Base-by-base conservation (phyloP, 306 rosid genomes). In the Oemleria cerasiformis region DNA sequence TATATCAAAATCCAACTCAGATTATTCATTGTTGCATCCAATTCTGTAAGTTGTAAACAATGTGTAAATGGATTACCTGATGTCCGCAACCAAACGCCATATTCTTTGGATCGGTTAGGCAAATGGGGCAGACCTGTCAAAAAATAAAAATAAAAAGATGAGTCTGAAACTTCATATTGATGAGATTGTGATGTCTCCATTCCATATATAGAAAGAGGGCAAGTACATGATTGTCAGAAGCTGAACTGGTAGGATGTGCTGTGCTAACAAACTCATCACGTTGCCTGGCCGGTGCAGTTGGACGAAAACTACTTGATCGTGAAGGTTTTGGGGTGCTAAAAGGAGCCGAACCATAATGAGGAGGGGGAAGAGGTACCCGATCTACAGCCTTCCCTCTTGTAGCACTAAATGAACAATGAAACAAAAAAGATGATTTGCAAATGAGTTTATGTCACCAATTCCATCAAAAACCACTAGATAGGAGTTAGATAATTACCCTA, bases 41-140 rank as follows among this genome's bases (percentile, higher is more conserved):
- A 39, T 38, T 53, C 72, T 48, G 41, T 5, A 78, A 62, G 16
- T 55, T 45, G 50, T 48, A 23, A 30, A 36, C 77, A 83, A 39
- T 38, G 44, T 21, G 17, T 45, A 49, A 51, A 53, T 38, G 30
- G 25, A 67, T 76, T 77, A 95, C 99, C 96, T 89, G 96, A 80
- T 95, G 99, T 23, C 97, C 97, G 25, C 99, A 95, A 59, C 96
- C 99, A 66, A 95, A 95, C 16, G 97, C 97, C 96, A 95, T 85
- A 40, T 95, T 78, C 81, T 84, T 92, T 7, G 90, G 81, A 80
- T 86, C 65, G 13, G 75, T 20, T 57, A 86, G 78, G 84, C 96
- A 95, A 83, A 95, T 88, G 78, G 90, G 89, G 79, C 99, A 95
- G 67, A 78, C 59, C 99, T 95, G 87, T 61, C 36, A 30, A 30